Percentiles rank a stretch among this genome's conserved stretches.
Conservation (phyloP, 2,329 filamentous ascomycete species). For the Exophiala sideris region DNA sequence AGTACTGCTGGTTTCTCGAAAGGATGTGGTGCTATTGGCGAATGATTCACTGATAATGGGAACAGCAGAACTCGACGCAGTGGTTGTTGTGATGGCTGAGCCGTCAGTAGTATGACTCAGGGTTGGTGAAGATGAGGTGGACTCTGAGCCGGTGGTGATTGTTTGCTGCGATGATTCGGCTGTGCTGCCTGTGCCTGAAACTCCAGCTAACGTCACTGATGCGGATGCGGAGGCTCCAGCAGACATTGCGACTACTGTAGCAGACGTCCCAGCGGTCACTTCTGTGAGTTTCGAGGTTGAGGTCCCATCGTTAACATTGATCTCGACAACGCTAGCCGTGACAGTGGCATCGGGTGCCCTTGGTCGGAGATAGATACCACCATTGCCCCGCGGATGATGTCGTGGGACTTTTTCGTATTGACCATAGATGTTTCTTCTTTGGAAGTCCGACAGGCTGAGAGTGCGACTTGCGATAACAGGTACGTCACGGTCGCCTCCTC, state of each 20-base stretch:
- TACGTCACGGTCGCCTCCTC: constrained; percentile 14
- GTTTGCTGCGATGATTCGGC: constrained; percentile 14
- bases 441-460: constrained; percentile 23
- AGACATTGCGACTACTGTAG: constrained; percentile 20
- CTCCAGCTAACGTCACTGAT: constrained; percentile 21
- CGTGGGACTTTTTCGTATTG: constrained; percentile 12
- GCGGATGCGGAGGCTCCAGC: constrained; percentile 21
- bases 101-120: too few relatives aligned
- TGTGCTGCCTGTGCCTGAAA: constrained; percentile 1
- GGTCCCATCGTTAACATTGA: constrained; percentile 27
- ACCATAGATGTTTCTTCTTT: constrained; percentile 19
- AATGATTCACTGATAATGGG: neutral
- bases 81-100: constrained; percentile 2
- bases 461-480: constrained; percentile 15
- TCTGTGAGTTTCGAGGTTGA: constrained; percentile 21
- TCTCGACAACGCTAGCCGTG: constrained; percentile 22
- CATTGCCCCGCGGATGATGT: constrained; percentile 16
- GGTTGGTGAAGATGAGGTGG: neutral
- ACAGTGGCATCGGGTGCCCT: constrained; percentile 25
- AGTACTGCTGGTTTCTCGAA: constrained; percentile 1
- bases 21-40: constrained; percentile 6
- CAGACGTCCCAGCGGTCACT: constrained; percentile 19
- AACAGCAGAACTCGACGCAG: constrained; percentile 5
- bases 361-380: constrained; percentile 19
- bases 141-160: constrained; percentile 11